Percentiles rank a stretch among this genome's conserved stretches.
Conservation (phyloP, 208 protist species). For the Leishmania mexicana region DNA sequence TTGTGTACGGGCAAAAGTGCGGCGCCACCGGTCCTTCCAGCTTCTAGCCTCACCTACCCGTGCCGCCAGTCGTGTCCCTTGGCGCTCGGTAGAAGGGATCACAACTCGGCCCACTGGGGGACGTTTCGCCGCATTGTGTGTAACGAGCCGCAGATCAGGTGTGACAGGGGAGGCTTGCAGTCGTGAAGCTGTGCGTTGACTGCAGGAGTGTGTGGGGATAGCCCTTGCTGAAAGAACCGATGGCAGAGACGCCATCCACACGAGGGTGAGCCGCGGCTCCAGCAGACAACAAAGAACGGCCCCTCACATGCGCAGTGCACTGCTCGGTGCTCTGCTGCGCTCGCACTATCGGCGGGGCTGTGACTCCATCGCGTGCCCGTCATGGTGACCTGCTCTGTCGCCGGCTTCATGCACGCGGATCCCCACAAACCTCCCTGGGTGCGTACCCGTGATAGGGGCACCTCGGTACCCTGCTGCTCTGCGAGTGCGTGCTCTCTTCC, state of each 20-base stretch:
- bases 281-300: not conserved
- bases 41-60: too few relatives aligned
- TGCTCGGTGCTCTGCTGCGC: not conserved
- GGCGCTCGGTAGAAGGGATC: too few relatives aligned
- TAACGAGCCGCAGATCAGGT: too few relatives aligned
- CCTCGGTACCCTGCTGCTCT: not conserved
- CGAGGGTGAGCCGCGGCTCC: not conserved
- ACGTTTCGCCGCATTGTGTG: too few relatives aligned
- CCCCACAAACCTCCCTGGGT: not conserved
- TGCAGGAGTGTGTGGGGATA: not conserved
- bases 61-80: too few relatives aligned
- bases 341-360: not conserved
- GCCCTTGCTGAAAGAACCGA: not conserved
- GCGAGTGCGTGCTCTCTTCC: too few relatives aligned
- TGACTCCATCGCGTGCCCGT: too few relatives aligned
- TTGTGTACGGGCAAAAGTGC: not conserved
- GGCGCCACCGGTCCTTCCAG: not conserved
- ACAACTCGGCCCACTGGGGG: too few relatives aligned
- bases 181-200: not conserved
- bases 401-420: too few relatives aligned
- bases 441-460: not conserved
- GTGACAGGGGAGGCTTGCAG: not conserved
- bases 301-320: not conserved
- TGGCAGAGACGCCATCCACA: not conserved
- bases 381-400: too few relatives aligned